phyloP scores from a whole-genome alignment of 345 rosid species.

The Acer saccharum region DNA sequence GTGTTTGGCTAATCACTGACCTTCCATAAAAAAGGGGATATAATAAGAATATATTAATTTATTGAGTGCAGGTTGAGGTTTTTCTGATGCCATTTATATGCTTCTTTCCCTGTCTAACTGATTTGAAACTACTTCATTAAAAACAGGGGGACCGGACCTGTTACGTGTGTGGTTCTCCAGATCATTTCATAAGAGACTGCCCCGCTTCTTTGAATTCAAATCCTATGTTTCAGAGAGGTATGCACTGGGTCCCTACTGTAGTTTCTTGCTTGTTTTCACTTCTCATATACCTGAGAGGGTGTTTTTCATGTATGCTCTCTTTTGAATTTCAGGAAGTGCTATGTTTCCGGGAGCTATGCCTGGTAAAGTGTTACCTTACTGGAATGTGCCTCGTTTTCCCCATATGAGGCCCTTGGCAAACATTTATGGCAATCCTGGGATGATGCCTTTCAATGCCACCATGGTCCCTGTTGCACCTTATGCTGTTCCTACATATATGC shows the following conservation, averaged over 20 bases:
- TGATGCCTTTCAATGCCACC: conserved; percentile 35
- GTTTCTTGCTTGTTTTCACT: background rate
- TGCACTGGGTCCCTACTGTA: background rate
- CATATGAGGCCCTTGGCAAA: conserved; percentile 30
- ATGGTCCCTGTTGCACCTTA: conserved; percentile 32
- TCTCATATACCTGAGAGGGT: background rate
- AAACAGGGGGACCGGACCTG: conserved; percentile 44
- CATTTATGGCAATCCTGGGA: conserved; percentile 32
- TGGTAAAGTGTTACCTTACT: conserved; percentile 31
- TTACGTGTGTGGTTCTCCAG: conserved; percentile 53
- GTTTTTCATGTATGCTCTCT: conserved; percentile 1
- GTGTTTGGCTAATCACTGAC: too few relatives aligned
- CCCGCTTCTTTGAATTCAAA: conserved; percentile 34
- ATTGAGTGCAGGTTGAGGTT: background rate
- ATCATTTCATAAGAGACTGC: conserved; percentile 54
- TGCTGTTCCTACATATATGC: conserved; percentile 20
- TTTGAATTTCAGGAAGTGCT: conserved; percentile 34
- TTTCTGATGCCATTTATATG: background rate
- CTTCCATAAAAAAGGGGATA: background rate
- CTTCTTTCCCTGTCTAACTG: background rate
- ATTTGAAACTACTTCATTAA: conserved; percentile 19
- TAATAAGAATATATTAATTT: background rate
- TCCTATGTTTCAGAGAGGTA: conserved; percentile 44
- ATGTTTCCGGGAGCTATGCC: conserved; percentile 34
- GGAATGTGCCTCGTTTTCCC: conserved; percentile 34